Conservation (phyloP, 768 basidiomycete species). For the Pulveroboletus sp. region DNA sequence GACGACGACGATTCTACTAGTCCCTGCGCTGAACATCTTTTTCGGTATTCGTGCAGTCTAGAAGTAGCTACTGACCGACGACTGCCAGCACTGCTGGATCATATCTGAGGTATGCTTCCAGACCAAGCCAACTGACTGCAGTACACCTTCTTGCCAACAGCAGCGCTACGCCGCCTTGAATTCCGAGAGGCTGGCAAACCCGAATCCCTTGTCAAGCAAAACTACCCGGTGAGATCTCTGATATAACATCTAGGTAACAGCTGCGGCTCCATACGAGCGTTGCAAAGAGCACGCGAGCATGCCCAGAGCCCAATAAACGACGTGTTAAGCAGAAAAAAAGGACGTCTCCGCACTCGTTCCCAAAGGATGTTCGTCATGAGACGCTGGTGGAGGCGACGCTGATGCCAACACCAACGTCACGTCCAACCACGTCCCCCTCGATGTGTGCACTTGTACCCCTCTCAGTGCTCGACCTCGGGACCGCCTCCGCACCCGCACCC, state of each 20-base stretch:
- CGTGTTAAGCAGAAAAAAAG: too few relatives aligned
- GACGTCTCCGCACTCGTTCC: neutral
- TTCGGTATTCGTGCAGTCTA: too few relatives aligned
- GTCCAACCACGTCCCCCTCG: neutral
- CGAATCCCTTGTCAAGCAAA: neutral
- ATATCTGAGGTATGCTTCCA: too few relatives aligned
- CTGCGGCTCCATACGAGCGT: neutral
- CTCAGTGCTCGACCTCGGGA: neutral
- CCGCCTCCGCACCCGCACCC: neutral
- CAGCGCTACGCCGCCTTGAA: too few relatives aligned
- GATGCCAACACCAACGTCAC: neutral
- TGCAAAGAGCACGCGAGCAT: neutral
- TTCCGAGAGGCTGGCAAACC: neutral
- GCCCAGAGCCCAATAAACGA: too few relatives aligned
- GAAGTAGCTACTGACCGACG: too few relatives aligned
- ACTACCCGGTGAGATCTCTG: neutral
- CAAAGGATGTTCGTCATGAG: constrained; percentile 7
- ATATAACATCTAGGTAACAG: neutral
- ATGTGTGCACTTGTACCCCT: neutral
- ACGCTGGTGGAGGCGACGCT: neutral
- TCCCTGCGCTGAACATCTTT: too few relatives aligned
- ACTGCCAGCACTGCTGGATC: too few relatives aligned
- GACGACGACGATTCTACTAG: too few relatives aligned
- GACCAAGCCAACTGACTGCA: too few relatives aligned
- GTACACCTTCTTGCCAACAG: too few relatives aligned